Base-by-base conservation (phyloP, 1,139 yeast genomes). In the Arxiozyma heterogenica region DNA sequence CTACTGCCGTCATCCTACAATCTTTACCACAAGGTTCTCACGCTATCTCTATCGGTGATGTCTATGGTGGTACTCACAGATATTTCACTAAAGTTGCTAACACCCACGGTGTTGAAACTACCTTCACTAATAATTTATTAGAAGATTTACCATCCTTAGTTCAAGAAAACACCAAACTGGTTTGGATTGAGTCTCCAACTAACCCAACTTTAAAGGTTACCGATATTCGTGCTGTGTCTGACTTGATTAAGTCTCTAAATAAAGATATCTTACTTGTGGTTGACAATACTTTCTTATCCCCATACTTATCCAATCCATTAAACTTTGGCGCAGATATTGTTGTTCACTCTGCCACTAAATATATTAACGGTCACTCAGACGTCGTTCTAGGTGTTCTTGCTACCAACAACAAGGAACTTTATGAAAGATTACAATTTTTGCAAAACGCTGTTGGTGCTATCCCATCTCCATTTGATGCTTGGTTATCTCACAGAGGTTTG, bases 211-310 rank as follows among this genome's bases (percentile, higher is more conserved):
- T 88, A 67, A 74, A 83, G 54, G 80, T 86, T 56, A 86, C 93
- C 51, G 91, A 85, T 69, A 86, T 87, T 61, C 68, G 76, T 54
- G 75, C 75, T 59, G 86, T 86, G 42, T 78, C 84, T 51, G 64
- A 72, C 47, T 73, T 80, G 57, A 77, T 84, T 63, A 76, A 82
- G 64, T 56, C 70, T 47, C 60, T 67, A 51, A 68, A 68, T 61
- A 72, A 73, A 59, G 79, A 81, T 57, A 75, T 87, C 58, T 69
- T 77, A 54, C 77, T 88, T 61, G 95, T 84, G 45, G 96, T 89
- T 56, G 98, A 91, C 76, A 87, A 93, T 76, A 91, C 98, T 41
- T 90, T 91, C 79, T 78, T 91, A 67, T 89, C 96, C 21, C 97
- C 97, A 62, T 93, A 93, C 72, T 75, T 88, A 66, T 87, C 91